Evolutionary conservation across 1,284 basidiomycete genomes (phyloP).

Genomic region (Coniferiporia weirii): DNA sequence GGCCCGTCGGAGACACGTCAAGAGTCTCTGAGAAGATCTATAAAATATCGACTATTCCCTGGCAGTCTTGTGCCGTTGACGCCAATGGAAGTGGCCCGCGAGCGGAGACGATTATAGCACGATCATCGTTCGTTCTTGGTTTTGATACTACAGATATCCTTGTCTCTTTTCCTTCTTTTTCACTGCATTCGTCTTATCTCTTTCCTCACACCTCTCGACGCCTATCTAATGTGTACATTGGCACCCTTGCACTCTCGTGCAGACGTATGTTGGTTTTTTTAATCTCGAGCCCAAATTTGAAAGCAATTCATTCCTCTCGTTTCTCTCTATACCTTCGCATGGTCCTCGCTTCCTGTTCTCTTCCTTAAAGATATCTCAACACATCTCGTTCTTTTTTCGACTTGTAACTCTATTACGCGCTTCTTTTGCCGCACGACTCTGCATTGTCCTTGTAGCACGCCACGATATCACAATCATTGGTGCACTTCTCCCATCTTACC

Average conservation of each 20-base stretch:
- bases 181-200: not conserved
- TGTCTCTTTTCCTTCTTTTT: not conserved
- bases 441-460: not conserved
- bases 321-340: not conserved
- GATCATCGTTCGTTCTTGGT: not conserved
- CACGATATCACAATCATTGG: too few species aligned
- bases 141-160: not conserved
- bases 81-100: not conserved
- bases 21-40: not conserved
- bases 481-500: too few species aligned
- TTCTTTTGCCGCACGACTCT: not conserved
- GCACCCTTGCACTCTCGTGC: not conserved
- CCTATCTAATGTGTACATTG: constrained; percentile 7
- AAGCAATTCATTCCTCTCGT: not conserved
- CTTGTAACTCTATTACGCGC: not conserved
- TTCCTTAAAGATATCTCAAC: not conserved
- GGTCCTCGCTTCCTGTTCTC: not conserved
- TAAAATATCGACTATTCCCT: constrained; percentile 15
- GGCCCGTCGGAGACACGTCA: not conserved
- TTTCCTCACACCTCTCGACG: not conserved
- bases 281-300: not conserved
- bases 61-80: constrained; percentile 12
- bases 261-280: not conserved
- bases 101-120: constrained; percentile 4
- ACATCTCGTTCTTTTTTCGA: not conserved